Conservation (phyloP, 257 asterid genomes). For the Penstemon davidsonii region DNA sequence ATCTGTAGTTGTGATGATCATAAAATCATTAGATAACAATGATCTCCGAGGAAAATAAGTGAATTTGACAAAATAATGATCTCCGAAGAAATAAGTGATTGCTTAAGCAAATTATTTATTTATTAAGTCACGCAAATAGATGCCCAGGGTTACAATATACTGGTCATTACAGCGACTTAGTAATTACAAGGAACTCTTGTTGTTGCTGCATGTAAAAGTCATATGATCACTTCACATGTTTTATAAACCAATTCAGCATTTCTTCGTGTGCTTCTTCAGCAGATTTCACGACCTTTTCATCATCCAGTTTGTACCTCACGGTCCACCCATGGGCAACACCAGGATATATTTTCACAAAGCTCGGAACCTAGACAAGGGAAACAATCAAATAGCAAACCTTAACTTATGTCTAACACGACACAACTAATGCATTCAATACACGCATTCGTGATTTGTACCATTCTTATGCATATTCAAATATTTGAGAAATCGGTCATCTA, state of each 20-base stretch:
- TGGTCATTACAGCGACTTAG: too few species aligned
- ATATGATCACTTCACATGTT: constrained; percentile 33
- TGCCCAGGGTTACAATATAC: too few species aligned
- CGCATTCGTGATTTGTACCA: too few species aligned
- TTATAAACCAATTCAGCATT: constrained; percentile 49
- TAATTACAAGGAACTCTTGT: not conserved
- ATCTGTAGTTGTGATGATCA: too few species aligned
- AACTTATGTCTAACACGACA: not conserved
- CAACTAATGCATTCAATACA: too few species aligned
- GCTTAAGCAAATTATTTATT: too few species aligned
- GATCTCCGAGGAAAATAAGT: too few species aligned
- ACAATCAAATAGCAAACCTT: not conserved
- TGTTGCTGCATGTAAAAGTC: not conserved
- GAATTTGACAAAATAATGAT: too few species aligned
- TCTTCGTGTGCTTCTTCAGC: constrained; percentile 58
- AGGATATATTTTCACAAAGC: constrained; percentile 50
- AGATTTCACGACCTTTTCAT: constrained; percentile 44
- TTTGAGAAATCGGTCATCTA: not conserved
- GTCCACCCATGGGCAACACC: constrained; percentile 63
- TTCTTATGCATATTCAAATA: not conserved
- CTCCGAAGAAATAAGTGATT: too few species aligned
- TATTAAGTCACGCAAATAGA: too few species aligned
- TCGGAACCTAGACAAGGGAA: constrained; percentile 33
- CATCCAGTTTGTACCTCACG: constrained; percentile 46
- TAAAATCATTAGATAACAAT: too few species aligned